phyloP scores from a whole-genome alignment of 2,329 filamentous ascomycete species.

The Epichloe bromicola region DNA sequence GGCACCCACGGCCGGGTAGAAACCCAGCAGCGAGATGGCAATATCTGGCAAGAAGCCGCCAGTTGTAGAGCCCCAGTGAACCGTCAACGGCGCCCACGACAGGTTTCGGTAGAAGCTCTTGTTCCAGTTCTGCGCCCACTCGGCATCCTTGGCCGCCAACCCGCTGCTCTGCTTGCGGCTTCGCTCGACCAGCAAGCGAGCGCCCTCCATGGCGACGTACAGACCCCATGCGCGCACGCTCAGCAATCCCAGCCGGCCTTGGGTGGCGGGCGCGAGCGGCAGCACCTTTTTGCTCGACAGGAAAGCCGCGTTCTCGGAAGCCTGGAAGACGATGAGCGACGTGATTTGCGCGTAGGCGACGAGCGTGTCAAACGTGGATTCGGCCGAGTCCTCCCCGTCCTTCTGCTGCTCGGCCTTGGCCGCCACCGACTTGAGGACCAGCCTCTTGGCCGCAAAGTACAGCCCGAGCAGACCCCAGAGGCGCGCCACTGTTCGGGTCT shows the following conservation, averaged over 20 bases:
- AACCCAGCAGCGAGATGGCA: constrained; percentile 27
- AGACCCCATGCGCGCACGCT: constrained; percentile 70
- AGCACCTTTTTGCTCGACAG: constrained; percentile 66
- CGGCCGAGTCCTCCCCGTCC: constrained; percentile 11
- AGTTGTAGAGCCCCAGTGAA: constrained; percentile 64
- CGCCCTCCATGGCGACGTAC: constrained; percentile 65
- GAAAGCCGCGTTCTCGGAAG: constrained; percentile 73
- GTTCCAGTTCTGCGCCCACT: constrained; percentile 43
- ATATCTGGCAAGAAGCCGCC: constrained; percentile 38
- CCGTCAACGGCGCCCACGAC: constrained; percentile 68
- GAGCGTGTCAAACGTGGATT: constrained; percentile 26
- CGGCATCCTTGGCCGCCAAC: constrained; percentile 20
- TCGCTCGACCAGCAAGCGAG: constrained; percentile 43
- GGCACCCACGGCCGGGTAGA: constrained; percentile 30
- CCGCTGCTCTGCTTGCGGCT: constrained; percentile 24
- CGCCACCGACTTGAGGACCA: constrained; percentile 23
- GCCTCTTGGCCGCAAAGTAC: constrained; percentile 50
- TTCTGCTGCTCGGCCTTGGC: constrained; percentile 6
- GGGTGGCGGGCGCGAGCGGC: constrained; percentile 39
- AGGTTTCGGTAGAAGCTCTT: constrained; percentile 55
- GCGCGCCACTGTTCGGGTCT: constrained; percentile 59
- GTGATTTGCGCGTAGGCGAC: constrained; percentile 57
- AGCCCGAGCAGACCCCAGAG: constrained; percentile 68
- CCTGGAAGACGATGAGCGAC: constrained; percentile 58
- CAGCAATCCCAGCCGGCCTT: constrained; percentile 52